Conservation (phyloP, 2,329 filamentous ascomycete species). For the Fusarium sp. region DNA sequence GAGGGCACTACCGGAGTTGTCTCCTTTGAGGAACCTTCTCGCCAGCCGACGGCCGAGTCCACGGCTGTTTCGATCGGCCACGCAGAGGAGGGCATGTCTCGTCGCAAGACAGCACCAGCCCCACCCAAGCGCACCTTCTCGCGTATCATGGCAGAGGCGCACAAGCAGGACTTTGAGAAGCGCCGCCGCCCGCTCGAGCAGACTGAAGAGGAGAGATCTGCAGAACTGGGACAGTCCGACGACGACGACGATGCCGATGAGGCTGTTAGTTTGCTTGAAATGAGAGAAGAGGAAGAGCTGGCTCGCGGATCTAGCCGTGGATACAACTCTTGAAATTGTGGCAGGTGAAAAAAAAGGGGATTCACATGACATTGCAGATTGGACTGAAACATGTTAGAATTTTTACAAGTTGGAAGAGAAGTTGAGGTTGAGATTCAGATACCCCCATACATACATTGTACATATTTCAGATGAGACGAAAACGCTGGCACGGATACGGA, state of each 20-base stretch:
- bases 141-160: conserved; percentile 84
- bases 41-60: conserved; percentile 38
- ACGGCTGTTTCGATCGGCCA: conserved; percentile 35
- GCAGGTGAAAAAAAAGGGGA: background rate
- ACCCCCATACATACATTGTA: conserved; percentile 30
- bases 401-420: background rate
- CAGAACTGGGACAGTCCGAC: conserved; percentile 51
- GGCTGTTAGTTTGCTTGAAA: conserved; percentile 47
- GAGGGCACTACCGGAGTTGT: background rate
- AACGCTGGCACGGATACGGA: background rate
- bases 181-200: conserved; percentile 65
- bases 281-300: conserved; percentile 47
- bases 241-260: conserved; percentile 54
- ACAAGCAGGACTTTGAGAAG: conserved; percentile 93
- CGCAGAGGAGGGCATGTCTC: conserved; percentile 44
- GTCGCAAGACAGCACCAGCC: conserved; percentile 51
- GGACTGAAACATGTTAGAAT: background rate
- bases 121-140: conserved; percentile 57
- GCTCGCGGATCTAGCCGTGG: conserved; percentile 38
- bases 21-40: conserved; percentile 26
- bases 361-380: background rate
- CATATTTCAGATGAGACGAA: conserved; percentile 18
- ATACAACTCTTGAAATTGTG: conserved; percentile 15
- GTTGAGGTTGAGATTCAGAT: conserved; percentile 24
- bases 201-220: conserved; percentile 42